Conservation (phyloP, 2,329 filamentous ascomycete genomes). For the Rachicladosporium sp. region DNA sequence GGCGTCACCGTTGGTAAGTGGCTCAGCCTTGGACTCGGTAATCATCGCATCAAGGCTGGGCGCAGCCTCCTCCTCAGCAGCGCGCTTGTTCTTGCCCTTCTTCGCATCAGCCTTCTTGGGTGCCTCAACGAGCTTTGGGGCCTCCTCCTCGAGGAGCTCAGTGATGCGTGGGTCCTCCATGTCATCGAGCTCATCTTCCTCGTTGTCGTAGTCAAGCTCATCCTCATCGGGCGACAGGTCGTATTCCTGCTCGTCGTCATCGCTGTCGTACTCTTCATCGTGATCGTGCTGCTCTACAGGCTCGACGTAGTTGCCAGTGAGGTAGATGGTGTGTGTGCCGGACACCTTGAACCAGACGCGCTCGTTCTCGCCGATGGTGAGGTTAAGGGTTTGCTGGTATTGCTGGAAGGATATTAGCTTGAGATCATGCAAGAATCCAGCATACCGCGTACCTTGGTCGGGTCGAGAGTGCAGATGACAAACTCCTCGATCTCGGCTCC, state of each 20-base stretch:
- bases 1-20: slow-evolving; percentile 45
- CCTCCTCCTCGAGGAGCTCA: slow-evolving; percentile 71
- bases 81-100: slow-evolving; percentile 86
- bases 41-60: slow-evolving; percentile 87
- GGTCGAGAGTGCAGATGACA: slow-evolving; percentile 90
- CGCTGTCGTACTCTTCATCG: slow-evolving; percentile 49
- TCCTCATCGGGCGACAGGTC: slow-evolving; percentile 70
- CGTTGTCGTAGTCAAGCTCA: slow-evolving; percentile 54
- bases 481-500: slow-evolving; percentile 69
- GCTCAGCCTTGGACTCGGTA: slow-evolving; percentile 50
- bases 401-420: slow-evolving; percentile 44
- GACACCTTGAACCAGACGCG: slow-evolving; percentile 82
- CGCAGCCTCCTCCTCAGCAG: slow-evolving; percentile 54
- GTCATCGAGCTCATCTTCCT: slow-evolving; percentile 42
- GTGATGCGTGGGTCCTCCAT: slow-evolving; percentile 69
- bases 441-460: slow-evolving; percentile 77
- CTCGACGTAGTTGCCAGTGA: slow-evolving; percentile 93
- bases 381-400: slow-evolving; percentile 90
- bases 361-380: slow-evolving; percentile 81
- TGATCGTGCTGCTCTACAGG: slow-evolving; percentile 47
- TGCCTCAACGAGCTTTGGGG: too few relatives aligned
- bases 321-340: slow-evolving; percentile 78
- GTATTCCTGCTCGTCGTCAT: slow-evolving; percentile 53
- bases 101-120: slow-evolving; percentile 41
- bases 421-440: slow-evolving; percentile 6